Base-by-base conservation (phyloP, 768 basidiomycete species). In the Clitopilus hobsonii region DNA sequence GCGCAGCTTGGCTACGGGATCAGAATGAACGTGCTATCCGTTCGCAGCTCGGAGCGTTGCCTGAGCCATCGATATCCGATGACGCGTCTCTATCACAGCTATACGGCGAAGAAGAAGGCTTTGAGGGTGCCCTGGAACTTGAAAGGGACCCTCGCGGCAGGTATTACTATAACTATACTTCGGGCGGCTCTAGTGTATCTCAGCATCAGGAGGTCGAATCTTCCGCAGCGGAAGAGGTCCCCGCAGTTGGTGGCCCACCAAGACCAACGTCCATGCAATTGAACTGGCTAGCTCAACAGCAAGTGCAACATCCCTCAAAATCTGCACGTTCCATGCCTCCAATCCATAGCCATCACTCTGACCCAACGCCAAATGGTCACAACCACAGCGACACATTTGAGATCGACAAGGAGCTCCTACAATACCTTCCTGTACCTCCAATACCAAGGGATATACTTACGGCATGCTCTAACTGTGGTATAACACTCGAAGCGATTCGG, bases 381-480 rank as follows among this genome's bases (percentile, higher is more conserved):
- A 49, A 56, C 1, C 52, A 60, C 14, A 49, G 52, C 18, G 36
- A 70, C 24, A 36, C n/a, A 18, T 45, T 6, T 10, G 41, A 45
- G 16, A 18, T 45, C 22, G 72, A 73, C 51, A 68, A 69, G 49
- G 83, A 88, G 54, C 72, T 83, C 1, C 73, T 85, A 13, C 81
- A 79, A 32, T 80, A 74, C 55, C 68, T 81, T 23, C 74, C 74
- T 1, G 71, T 77, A 2, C 63, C 71, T 20, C 73, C 71, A 0
- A 80, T 86, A 20, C 81, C 86, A 7, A 74, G 79, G 4, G 80
- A 82, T 23, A 76, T 78, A 47, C 79, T 90, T 16, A 92, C 93
- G 1, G 81, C 84, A 49, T 98, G 95, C 68, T 94, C 92, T 0
- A 82, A 83, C 47, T 98, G 95, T 61, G 88, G 88, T 13, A 68